Evolutionary conservation across 1,284 basidiomycete genomes (phyloP).

Genomic region (Leccinum pallidistipes): DNA sequence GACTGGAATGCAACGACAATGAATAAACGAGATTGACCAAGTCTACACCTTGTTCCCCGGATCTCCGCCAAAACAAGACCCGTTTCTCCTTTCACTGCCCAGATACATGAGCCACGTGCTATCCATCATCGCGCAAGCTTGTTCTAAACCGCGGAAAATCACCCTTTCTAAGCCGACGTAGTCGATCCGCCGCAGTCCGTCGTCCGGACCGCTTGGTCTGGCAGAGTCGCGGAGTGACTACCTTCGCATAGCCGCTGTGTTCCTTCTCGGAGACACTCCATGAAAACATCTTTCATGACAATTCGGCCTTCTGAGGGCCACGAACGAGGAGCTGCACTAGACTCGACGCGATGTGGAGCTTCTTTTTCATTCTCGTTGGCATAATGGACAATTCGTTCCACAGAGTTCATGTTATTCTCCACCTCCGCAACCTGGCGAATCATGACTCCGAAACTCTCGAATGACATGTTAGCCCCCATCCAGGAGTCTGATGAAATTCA

Average conservation of each 20-base stretch:
- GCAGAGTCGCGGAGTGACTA: too few species aligned
- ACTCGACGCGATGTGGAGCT: constrained; percentile 49
- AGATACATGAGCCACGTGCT: constrained; percentile 49
- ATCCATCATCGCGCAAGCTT: constrained; percentile 43
- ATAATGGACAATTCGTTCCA: constrained; percentile 84
- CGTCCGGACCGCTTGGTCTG: constrained; percentile 16
- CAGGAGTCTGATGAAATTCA: background rate
- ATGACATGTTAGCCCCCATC: constrained; percentile 7
- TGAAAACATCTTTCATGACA: too few species aligned
- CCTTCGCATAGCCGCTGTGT: too few species aligned
- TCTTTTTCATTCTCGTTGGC: constrained; percentile 63
- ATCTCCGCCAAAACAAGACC: too few species aligned
- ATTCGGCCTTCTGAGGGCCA: too few species aligned
- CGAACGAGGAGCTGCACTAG: too few species aligned
- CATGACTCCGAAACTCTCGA: constrained; percentile 77
- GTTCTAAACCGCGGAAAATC: constrained; percentile 54
- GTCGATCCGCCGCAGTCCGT: constrained; percentile 50
- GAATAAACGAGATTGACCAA: too few species aligned
- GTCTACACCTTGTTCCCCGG: too few species aligned
- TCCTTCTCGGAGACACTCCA: too few species aligned
- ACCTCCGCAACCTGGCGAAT: constrained; percentile 84
- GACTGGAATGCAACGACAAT: too few species aligned
- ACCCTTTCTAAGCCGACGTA: constrained; percentile 46
- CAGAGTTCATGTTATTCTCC: constrained; percentile 91
- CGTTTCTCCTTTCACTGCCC: background rate